Evolutionary conservation across 2,329 filamentous ascomycete species (phyloP), one percentile per base, ranked within the genome.

Genomic region (Harringtonia aguacate): DNA sequence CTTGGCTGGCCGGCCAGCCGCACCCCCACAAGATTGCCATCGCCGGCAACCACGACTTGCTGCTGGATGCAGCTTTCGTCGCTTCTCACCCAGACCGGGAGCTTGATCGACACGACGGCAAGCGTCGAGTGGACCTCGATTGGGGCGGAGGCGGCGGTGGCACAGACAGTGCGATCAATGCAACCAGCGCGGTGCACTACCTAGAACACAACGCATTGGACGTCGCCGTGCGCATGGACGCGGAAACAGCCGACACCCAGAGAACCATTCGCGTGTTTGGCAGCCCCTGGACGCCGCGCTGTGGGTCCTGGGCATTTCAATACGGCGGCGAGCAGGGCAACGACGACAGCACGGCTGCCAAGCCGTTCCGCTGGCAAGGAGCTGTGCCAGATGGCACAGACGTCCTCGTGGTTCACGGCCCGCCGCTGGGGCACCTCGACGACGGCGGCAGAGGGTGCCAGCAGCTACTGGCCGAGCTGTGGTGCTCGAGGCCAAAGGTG

Each of bases 11-110:
- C 0, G 27, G 50, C 0, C 59, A 59, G 39, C 52, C 60, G 3
- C 62, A 66, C 44, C 41, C 45, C 8, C 46, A 61, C 50, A 65
- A 66, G 48, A 52, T 65, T 24, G 50, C 64, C 17, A 52, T 65
- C 3, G 52, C 63, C 12, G 48, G 48, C 10, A 50, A 50, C 36
- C 48, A 48, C 29, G 48, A 50, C 15, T 31, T 50, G 15, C 27
- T 48, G 27, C 46, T 50, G 31, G 46, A 50, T 20, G 20, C 29
- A 12, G 22, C 21, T 0, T 48, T 50, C 15, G 20, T 47, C 3
- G 21, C 33, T 3, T 28, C 24, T 17, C 36, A 44, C 27, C 46
- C 48, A 4, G 39, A 47, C 22, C 45, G 54, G 3, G 36, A 30
- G 33, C 47, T 50, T 5, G 53, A 52, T 20, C 45, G 50, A 1